These are phyloP conservation scores for Allium sativum DNA, from an alignment of 106 monocot species.

Conservation along the genomic window DNA sequence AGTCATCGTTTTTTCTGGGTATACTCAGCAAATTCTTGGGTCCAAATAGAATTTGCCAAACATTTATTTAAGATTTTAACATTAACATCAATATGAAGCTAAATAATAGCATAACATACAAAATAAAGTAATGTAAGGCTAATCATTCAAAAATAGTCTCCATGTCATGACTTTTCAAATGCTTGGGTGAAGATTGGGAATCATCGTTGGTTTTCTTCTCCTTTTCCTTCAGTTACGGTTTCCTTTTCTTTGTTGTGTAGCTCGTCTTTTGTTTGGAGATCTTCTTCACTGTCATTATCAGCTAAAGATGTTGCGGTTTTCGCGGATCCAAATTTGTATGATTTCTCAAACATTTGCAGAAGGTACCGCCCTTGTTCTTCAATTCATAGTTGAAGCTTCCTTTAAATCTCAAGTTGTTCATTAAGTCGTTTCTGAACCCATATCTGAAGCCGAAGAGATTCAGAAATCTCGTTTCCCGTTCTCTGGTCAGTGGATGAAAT, in stretches of 20 bases:
- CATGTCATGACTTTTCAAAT: conserved; percentile 4
- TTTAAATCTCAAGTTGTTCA: conserved; percentile 76
- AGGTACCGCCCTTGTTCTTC: conserved; percentile 79
- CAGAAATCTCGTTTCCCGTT: conserved; percentile 48
- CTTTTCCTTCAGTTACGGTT: background rate
- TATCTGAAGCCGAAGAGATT: conserved; percentile 57
- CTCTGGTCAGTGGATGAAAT: conserved; percentile 51
- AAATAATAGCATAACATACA: no score
- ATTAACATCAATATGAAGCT: no score
- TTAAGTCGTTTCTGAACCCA: conserved; percentile 67
- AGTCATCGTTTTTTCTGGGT: no score
- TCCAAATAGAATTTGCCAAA: no score
- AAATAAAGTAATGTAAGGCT: no score
- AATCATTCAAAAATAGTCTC: conserved; percentile 7
- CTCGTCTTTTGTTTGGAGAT: conserved; percentile 6
- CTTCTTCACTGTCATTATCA: conserved; percentile 8
- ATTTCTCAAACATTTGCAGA: conserved; percentile 75
- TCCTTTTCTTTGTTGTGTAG: conserved; percentile 1
- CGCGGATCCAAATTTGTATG: conserved; percentile 26
- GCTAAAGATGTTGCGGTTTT: conserved; percentile 12
- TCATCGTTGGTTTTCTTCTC: background rate
- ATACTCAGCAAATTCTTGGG: no score
- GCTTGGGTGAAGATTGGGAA: conserved; percentile 12
- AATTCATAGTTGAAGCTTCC: conserved; percentile 59
- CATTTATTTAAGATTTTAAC: no score